These are phyloP conservation scores for Diaporthe vaccinii DNA, from an alignment of 2,329 filamentous ascomycete genomes.

Conservation along the genomic window DNA sequence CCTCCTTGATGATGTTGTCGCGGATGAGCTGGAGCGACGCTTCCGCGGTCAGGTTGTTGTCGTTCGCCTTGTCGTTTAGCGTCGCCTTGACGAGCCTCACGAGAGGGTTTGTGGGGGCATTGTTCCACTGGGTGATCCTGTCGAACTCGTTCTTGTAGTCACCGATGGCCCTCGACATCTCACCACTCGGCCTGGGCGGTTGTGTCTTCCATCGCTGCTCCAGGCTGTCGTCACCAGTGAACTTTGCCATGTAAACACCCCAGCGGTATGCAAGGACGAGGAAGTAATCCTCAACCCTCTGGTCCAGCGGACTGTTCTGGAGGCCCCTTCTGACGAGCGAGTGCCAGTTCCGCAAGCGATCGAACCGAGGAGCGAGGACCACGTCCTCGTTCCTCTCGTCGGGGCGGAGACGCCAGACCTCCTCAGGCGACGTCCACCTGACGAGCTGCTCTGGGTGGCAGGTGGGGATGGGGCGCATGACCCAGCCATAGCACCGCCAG, in stretches of 20 bases:
- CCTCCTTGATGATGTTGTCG: conserved; percentile 58
- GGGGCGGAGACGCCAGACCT: background rate
- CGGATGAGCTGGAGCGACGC: conserved; percentile 51
- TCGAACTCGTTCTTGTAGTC: conserved; percentile 10
- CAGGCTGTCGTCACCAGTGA: background rate
- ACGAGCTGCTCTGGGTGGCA: conserved; percentile 52
- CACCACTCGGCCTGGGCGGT: background rate
- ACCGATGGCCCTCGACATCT: conserved; percentile 10
- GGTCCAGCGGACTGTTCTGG: background rate
- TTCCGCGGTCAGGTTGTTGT: conserved; percentile 39
- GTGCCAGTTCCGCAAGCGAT: conserved; percentile 31
- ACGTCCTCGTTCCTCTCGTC: conserved; percentile 24
- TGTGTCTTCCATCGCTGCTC: conserved; percentile 13
- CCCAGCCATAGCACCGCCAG: conserved; percentile 44
- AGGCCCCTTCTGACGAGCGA: conserved; percentile 14
- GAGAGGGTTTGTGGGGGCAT: conserved; percentile 47
- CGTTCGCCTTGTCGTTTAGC: conserved; percentile 45
- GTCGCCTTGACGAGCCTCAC: conserved; percentile 24
- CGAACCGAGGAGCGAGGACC: conserved; percentile 30
- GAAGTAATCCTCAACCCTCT: conserved; percentile 28
- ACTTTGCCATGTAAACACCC: conserved; percentile 27
- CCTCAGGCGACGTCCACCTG: conserved; percentile 42
- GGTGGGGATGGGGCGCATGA: conserved; percentile 46
- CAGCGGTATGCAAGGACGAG: conserved; percentile 38
- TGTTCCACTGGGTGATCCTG: conserved; percentile 40